Conservation (phyloP, 2,329 filamentous ascomycete species). For the Penicillium digitatum region DNA sequence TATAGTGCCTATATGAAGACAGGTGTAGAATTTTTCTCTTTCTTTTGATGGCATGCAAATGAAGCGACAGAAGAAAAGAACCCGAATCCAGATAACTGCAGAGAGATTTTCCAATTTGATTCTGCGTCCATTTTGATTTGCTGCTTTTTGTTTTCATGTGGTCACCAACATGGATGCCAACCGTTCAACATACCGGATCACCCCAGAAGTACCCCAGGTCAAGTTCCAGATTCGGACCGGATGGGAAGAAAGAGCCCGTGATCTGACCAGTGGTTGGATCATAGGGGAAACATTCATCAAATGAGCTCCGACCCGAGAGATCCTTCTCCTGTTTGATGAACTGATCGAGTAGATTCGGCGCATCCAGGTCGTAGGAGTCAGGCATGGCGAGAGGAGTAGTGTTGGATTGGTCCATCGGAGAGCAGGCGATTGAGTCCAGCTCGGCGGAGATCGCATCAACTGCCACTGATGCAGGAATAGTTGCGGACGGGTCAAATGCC, state of each 20-base stretch:
- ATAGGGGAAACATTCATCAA: conserved; percentile 34
- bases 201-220: conserved; percentile 34
- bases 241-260: conserved; percentile 39
- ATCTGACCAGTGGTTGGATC: conserved; percentile 37
- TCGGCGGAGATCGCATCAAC: conserved; percentile 19
- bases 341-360: conserved; percentile 25
- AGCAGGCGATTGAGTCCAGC: conserved; percentile 23
- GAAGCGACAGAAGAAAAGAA: conserved; percentile 7
- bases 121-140: neutral
- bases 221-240: conserved; percentile 27
- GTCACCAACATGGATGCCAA: neutral
- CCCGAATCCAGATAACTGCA: neutral
- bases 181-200: conserved; percentile 26
- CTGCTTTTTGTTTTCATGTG: neutral
- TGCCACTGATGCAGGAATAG: conserved; percentile 8
- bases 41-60: conserved; percentile 7
- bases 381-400: conserved; percentile 19
- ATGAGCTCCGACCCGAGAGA: conserved; percentile 19
- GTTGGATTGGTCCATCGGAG: conserved; percentile 25
- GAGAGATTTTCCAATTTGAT: conserved; percentile 2
- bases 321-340: conserved; percentile 29
- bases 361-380: conserved; percentile 20
- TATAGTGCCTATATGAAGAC: conserved; percentile 2
- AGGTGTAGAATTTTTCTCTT: neutral
- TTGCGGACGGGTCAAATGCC: conserved; percentile 19